Percentiles rank a stretch among this genome's conserved stretches.
Evolutionary conservation across 2,329 filamentous ascomycete species (phyloP).

Genomic region (Aspergillus intermedius): DNA sequence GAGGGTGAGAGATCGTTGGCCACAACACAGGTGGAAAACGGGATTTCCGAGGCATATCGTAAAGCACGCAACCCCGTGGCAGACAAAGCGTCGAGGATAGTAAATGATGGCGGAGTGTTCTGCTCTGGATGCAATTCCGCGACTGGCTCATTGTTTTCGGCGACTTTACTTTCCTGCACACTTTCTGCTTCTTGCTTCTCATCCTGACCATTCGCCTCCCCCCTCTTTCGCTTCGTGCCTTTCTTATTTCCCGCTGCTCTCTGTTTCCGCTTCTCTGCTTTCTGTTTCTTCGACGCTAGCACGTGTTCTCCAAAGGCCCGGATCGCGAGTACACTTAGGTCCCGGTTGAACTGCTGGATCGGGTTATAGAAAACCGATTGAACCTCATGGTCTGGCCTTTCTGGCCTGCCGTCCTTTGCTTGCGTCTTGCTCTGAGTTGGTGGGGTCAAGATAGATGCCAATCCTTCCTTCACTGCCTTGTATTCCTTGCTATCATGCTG

Average conservation of each 20-base stretch:
- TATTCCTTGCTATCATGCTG: constrained; percentile 49
- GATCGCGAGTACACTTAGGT: constrained; percentile 87
- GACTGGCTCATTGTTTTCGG: constrained; percentile 8
- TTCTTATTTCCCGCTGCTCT: constrained; percentile 27
- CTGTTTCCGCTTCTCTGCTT: constrained; percentile 35
- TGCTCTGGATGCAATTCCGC: constrained; percentile 18
- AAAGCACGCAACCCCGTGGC: constrained; percentile 87
- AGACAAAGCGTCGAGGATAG: constrained; percentile 90
- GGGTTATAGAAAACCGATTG: constrained; percentile 95
- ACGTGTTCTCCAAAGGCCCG: constrained; percentile 73
- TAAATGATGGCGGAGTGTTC: constrained; percentile 50
- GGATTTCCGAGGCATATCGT: constrained; percentile 85
- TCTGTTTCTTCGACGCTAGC: constrained; percentile 49
- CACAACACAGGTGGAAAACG: constrained; percentile 72
- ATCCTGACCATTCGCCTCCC: constrained; percentile 8
- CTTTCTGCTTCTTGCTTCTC: constrained; percentile 15
- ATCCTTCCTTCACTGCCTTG: constrained; percentile 59
- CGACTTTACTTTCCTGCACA: constrained; percentile 1
- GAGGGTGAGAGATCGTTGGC: constrained; percentile 81
- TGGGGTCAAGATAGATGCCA: constrained; percentile 62
- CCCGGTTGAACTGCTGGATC: constrained; percentile 97
- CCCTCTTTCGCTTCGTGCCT: constrained; percentile 35
- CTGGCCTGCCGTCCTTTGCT: constrained; percentile 26
- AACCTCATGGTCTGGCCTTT: constrained; percentile 52
- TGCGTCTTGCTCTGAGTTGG: constrained; percentile 42